Percentiles rank a stretch among this genome's conserved stretches.
Evolutionary conservation across 331 rosid species (phyloP).

Genomic region (Prunus yedoensis): DNA sequence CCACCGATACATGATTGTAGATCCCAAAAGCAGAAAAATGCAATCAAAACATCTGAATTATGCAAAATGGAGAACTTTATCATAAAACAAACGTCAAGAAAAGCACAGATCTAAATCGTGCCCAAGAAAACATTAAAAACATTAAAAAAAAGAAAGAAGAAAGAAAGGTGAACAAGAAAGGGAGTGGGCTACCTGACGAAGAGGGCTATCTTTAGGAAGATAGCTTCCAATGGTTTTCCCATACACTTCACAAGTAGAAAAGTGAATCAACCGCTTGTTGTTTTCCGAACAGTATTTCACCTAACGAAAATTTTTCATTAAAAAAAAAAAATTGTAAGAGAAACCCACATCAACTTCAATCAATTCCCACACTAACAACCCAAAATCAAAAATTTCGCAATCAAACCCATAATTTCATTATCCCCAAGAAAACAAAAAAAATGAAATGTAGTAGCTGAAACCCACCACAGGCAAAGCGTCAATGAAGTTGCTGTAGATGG

Average conservation of each 20-base stretch:
- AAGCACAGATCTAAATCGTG: slow-evolving; percentile 31
- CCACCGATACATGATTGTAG: neutral
- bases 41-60: neutral
- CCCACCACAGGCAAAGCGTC: slow-evolving; percentile 87
- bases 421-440: neutral
- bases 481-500: slow-evolving; percentile 91
- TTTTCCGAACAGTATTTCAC: slow-evolving; percentile 92
- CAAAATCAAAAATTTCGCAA: slow-evolving; percentile 11
- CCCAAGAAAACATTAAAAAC: neutral
- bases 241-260: slow-evolving; percentile 96
- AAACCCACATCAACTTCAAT: slow-evolving; percentile 32
- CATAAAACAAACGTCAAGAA: neutral
- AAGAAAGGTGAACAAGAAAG: slow-evolving; percentile 18
- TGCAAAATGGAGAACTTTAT: neutral
- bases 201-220: slow-evolving; percentile 91
- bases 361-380: neutral
- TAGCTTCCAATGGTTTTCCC: slow-evolving; percentile 93
- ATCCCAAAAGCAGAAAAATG: neutral
- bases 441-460: neutral
- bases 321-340: neutral
- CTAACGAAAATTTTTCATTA: slow-evolving; percentile 21
- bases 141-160: neutral
- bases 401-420: slow-evolving; percentile 18
- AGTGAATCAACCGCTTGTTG: slow-evolving; percentile 86
- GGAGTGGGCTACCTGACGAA: slow-evolving; percentile 60